Base-by-base conservation (phyloP, 1,284 basidiomycete species). In the Leccinum subspadiceum region DNA sequence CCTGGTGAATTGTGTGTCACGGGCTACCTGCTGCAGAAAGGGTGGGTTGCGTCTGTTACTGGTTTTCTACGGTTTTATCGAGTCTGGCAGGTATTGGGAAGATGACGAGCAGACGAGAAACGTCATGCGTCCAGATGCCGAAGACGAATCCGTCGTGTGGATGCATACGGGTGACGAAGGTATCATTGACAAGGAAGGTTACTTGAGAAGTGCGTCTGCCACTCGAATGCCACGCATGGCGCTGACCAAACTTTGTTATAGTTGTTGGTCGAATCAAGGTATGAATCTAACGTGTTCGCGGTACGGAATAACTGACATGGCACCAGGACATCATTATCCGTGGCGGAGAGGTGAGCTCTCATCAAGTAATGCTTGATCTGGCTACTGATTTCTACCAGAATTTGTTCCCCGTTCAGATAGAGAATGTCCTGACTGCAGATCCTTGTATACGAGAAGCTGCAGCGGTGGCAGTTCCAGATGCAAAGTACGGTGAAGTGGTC, bases 131-230 rank as follows among this genome's bases (percentile, higher is more conserved):
- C 74, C 70, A 6, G 82, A 86, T 58, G 58, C 70, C 3, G 79
- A 82, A 37, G 79, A 82, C 54, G 74, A 81, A 6, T 85, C 85
- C 39, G 83, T 77, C 2, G 65, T 88, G 46, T 94, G 91, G 92
- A 93, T 94, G 86, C 82, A 89, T 70, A 92, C 90, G 0, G 92
- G 93, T 1, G 93, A 95, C 72, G 84, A 93, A 67, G 93, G 82
- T 1, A 85, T 91, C 41, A 83, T 94, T 77, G 92, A 94, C 66
- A 83, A 87, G 57, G 88, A 94, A 60, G 93, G 93, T 4, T 94
- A 93, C 75, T 74, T 94, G 20, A 77, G 75, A 65, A 85, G 90
- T 90, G 65, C 63, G 80, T 73, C 22, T 41, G 20, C 50, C 4
- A 26, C n/a, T 26, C 53, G 17, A 13, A 58, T 44, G 57, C 22